phyloP scores from a whole-genome alignment of 345 rosid genomes.

The Murraya paniculata region DNA sequence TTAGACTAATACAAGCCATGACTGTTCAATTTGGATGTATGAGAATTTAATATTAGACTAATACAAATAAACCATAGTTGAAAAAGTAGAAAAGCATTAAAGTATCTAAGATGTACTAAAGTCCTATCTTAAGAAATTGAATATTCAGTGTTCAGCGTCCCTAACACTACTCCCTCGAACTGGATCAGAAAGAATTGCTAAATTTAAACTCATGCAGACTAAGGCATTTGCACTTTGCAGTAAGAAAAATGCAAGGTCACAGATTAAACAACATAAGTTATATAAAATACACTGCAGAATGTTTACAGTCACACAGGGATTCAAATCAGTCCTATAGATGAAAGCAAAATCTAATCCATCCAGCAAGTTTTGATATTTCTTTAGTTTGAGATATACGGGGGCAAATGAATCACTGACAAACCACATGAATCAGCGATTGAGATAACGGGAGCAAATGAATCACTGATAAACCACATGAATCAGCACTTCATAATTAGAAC shows the following conservation, averaged over 20 bases:
- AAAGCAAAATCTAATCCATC: not conserved
- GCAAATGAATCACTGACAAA: not conserved
- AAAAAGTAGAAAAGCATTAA: not conserved
- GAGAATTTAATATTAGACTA: not conserved
- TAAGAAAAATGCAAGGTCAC: not conserved
- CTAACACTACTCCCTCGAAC: not conserved
- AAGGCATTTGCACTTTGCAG: not conserved
- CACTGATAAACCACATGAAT: not conserved
- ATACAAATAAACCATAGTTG: not conserved
- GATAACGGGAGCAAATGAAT: not conserved
- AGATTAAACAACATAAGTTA: not conserved
- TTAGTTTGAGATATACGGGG: not conserved
- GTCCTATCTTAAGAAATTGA: not conserved
- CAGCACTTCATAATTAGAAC: not conserved
- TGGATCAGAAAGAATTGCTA: not conserved
- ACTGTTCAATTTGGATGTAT: slow-evolving; percentile 40
- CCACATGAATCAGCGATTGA: not conserved
- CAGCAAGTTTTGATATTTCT: not conserved
- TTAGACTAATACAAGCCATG: not conserved
- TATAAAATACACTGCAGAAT: not conserved
- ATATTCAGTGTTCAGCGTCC: not conserved
- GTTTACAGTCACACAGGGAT: not conserved
- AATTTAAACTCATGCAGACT: not conserved
- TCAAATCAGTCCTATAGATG: not conserved
- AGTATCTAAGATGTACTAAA: not conserved